Evolutionary conservation across 257 asterid species (phyloP).

Genomic region (Schizonepeta tenuifolia): DNA sequence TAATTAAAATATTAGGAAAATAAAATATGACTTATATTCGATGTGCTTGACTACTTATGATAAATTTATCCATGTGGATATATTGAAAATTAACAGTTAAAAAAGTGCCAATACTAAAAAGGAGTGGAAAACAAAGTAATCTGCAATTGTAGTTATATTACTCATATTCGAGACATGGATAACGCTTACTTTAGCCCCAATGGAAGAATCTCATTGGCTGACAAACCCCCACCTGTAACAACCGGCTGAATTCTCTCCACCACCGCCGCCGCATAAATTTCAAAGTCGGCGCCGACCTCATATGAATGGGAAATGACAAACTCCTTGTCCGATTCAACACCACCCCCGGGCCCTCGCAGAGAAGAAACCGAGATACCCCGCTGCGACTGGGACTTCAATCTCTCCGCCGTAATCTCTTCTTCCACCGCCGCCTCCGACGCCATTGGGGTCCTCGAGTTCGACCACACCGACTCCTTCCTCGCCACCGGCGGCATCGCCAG

Average conservation of each 20-base stretch:
- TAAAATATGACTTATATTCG: too few species aligned
- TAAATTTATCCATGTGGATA: background rate
- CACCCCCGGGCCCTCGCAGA: background rate
- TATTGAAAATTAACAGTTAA: background rate
- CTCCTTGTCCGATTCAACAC: too few species aligned
- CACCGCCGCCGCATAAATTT: conserved; percentile 39
- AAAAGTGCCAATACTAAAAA: background rate
- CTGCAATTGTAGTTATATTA: background rate
- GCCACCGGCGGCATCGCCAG: conserved; percentile 94
- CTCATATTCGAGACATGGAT: conserved; percentile 10
- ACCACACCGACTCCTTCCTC: conserved; percentile 49
- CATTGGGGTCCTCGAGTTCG: conserved; percentile 76
- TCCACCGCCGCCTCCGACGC: conserved; percentile 56
- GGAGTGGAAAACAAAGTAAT: background rate
- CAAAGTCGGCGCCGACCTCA: conserved; percentile 36
- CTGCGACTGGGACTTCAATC: conserved; percentile 80
- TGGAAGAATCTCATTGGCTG: conserved; percentile 35
- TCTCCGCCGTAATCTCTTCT: conserved; percentile 54
- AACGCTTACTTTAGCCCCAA: conserved; percentile 12
- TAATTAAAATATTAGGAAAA: too few species aligned
- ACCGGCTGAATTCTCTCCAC: conserved; percentile 31
- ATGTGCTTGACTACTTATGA: too few species aligned
- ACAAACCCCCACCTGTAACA: background rate
- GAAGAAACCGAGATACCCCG: conserved; percentile 32
- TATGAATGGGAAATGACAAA: conserved; percentile 77